Percentiles rank a stretch among this genome's conserved stretches.
Conservation (phyloP, 148 eudicot species). For the Chenopodium album region DNA sequence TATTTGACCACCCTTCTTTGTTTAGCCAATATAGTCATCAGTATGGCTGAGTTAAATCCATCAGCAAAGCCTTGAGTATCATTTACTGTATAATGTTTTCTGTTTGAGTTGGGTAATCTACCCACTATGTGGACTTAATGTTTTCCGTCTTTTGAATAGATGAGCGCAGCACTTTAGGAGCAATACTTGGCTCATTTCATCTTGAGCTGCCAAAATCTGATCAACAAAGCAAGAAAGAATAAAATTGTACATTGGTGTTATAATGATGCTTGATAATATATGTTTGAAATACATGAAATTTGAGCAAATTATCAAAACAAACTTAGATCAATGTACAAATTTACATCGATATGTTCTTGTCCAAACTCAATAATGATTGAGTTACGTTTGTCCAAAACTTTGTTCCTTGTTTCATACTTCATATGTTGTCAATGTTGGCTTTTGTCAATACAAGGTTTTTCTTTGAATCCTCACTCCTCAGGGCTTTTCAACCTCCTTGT, state of each 20-base stretch:
- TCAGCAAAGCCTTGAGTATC: too few species aligned
- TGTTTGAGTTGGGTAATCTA: background rate
- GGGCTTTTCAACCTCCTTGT: background rate
- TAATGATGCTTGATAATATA: background rate
- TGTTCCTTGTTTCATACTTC: background rate
- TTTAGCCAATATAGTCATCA: background rate
- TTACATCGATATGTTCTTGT: background rate
- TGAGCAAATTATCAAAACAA: too few species aligned
- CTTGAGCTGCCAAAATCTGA: background rate
- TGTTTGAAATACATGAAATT: background rate
- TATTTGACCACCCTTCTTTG: background rate
- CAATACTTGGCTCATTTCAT: too few species aligned
- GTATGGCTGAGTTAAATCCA: too few species aligned
- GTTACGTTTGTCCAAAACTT: background rate
- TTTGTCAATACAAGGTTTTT: too few species aligned
- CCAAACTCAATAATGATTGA: background rate
- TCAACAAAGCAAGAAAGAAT: background rate
- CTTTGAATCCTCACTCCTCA: background rate
- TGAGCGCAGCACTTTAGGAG: background rate
- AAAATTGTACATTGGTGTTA: background rate
- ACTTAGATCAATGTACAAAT: too few species aligned
- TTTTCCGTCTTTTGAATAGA: background rate
- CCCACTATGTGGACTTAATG: background rate
- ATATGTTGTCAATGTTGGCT: background rate
- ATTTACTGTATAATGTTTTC: too few species aligned